Evolutionary conservation across 306 rosid genomes (phyloP), one percentile per base, ranked within the genome.

Genomic region (Betula pendula): DNA sequence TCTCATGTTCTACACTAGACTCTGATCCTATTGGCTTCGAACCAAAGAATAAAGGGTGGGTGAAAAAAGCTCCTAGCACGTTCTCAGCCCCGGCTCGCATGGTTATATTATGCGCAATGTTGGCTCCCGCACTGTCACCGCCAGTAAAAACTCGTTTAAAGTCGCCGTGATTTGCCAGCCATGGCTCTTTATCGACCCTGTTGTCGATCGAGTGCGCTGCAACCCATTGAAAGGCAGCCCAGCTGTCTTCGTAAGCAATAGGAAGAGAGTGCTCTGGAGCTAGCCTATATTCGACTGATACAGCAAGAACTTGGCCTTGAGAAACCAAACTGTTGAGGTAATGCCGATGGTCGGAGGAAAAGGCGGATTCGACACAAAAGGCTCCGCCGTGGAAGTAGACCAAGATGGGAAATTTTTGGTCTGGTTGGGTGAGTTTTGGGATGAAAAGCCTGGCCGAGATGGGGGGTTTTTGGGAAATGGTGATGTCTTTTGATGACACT

Each of bases 71-170:
- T 8, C 89, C 89, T 4, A 8, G 82, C 17, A 83, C 67, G 24
- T 11, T 12, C 35, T 75, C 87, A n/a, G 4, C 40, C 20, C 83
- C 85, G 13, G 77, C 68, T 12, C 87, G 87, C 31, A 85, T 56
- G n/a, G 76, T 78, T 0, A 45, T 19, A 2, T 82, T 43, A 4
- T 88, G 84, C 4, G 76, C 90, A 0, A 84, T 80, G 1, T 75
- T 87, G 16, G 80, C 88, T 25, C 86, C 90, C 0, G 89, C 29
- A 49, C 87, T 87, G 58, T 85, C 91, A 43, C 89, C 89, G 0
- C 89, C 87, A 0, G 81, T 60, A 75, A 72, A 85, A 29, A 88
- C 16, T 16, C 84, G 51, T 20, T 20, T 52, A 22, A 88, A 85
- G 56, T 85, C 87, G 8, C 89, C 91, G 9, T 83, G 87, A 5